Evolutionary conservation across 2,329 filamentous ascomycete species (phyloP).

Genomic region (Diaporthe velutina): DNA sequence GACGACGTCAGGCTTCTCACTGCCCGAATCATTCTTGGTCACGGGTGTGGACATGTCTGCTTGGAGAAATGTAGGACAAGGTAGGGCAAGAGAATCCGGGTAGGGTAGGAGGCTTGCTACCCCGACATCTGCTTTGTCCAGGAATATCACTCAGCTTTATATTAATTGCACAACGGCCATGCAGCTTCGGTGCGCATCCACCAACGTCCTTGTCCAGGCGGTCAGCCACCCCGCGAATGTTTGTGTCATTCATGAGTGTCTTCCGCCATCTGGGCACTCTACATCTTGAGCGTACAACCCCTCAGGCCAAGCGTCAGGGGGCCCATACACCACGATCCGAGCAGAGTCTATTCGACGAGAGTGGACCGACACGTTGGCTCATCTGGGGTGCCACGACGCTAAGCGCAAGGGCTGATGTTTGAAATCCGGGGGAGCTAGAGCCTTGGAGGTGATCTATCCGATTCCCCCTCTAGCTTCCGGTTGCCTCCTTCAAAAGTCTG

Average conservation of each 20-base stretch:
- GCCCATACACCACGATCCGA: background rate
- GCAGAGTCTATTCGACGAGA: conserved; percentile 18
- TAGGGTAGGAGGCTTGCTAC: background rate
- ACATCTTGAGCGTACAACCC: background rate
- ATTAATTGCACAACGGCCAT: background rate
- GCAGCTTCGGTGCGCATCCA: background rate
- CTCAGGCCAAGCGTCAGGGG: conserved; percentile 20
- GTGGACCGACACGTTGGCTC: conserved; percentile 24
- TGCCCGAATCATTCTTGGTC: conserved; percentile 2
- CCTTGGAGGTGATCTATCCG: background rate
- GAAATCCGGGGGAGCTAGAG: conserved; percentile 10
- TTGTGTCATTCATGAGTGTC: conserved; percentile 25
- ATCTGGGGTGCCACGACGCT: conserved; percentile 18
- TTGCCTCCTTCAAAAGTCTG: background rate
- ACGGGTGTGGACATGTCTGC: conserved; percentile 8
- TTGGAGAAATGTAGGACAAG: background rate
- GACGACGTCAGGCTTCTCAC: conserved; percentile 13
- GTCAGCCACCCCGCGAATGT: background rate
- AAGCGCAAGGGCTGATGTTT: conserved; percentile 11
- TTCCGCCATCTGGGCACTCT: background rate
- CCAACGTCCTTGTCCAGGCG: background rate
- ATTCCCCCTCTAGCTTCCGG: conserved; percentile 5
- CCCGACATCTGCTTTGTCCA: background rate
- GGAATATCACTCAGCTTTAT: conserved; percentile 12
- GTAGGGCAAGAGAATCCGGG: background rate